phyloP scores from a whole-genome alignment of 2,329 filamentous ascomycete species.

The Fusarium drepaniforme region DNA sequence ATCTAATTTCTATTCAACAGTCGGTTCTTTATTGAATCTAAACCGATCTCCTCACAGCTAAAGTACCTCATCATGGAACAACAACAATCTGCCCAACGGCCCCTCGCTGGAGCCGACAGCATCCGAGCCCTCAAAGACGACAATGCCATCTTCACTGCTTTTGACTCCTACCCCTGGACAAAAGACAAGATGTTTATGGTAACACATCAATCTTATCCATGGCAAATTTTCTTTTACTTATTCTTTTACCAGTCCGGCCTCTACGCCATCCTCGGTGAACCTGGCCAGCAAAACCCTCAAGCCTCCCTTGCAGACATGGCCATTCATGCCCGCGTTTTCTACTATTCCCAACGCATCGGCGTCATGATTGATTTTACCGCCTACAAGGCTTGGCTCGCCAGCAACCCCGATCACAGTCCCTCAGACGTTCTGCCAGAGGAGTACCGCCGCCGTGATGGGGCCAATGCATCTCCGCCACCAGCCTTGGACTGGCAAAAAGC shows the following conservation, averaged over 20 bases:
- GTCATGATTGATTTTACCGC: slow-evolving; percentile 72
- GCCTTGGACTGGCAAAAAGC: slow-evolving; percentile 61
- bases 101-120: slow-evolving; percentile 49
- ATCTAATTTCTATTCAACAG: slow-evolving; percentile 11
- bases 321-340: slow-evolving; percentile 76
- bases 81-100: slow-evolving; percentile 26
- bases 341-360: slow-evolving; percentile 66
- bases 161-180: slow-evolving; percentile 76
- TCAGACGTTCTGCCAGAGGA: slow-evolving; percentile 54
- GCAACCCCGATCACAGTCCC: slow-evolving; percentile 48
- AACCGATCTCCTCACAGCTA: background rate
- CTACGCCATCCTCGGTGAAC: slow-evolving; percentile 72
- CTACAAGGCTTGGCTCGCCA: slow-evolving; percentile 74
- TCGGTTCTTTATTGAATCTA: background rate
- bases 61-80: slow-evolving; percentile 22
- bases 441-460: slow-evolving; percentile 37
- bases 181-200: slow-evolving; percentile 77
- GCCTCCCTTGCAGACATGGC: slow-evolving; percentile 70
- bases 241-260: slow-evolving; percentile 63
- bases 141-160: slow-evolving; percentile 66
- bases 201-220: slow-evolving; percentile 19
- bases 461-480: slow-evolving; percentile 21
- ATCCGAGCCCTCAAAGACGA: slow-evolving; percentile 56
- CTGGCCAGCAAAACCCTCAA: slow-evolving; percentile 54
- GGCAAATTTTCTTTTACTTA: background rate